A percentile compares a stretch with the other conserved stretches of the same genome.
Evolutionary conservation across 2,329 filamentous ascomycete species (phyloP).

Genomic region (Podosphaera xanthii): DNA sequence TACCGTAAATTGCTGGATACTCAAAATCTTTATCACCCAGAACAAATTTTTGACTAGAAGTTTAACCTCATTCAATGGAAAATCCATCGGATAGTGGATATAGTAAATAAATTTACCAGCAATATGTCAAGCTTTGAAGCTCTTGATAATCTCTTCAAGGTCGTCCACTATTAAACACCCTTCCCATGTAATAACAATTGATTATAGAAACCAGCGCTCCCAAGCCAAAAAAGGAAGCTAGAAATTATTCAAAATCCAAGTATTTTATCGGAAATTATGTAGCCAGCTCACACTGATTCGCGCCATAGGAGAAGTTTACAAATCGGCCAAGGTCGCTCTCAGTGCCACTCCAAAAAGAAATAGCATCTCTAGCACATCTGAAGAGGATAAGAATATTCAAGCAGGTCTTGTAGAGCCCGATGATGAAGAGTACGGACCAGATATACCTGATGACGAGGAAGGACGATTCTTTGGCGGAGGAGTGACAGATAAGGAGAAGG

Average conservation of each 20-base stretch:
- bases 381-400: slow-evolving; percentile 22
- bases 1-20: too few species aligned
- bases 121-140: slow-evolving; percentile 11
- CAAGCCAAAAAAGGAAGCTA: slow-evolving; percentile 36
- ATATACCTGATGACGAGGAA: slow-evolving; percentile 53
- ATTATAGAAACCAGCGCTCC: slow-evolving; percentile 15
- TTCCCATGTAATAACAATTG: slow-evolving; percentile 2
- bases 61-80: neutral
- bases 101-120: neutral
- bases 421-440: slow-evolving; percentile 30
- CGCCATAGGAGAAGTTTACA: slow-evolving; percentile 35
- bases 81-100: neutral
- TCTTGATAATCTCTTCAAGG: slow-evolving; percentile 13
- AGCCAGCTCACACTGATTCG: slow-evolving; percentile 3
- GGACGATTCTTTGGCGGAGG: slow-evolving; percentile 91
- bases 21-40: too few species aligned
- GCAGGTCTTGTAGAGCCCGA: slow-evolving; percentile 27
- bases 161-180: neutral
- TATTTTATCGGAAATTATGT: slow-evolving; percentile 18
- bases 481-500: slow-evolving; percentile 55
- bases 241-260: slow-evolving; percentile 39
- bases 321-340: slow-evolving; percentile 30
- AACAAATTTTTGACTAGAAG: too few species aligned
- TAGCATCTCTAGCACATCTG: slow-evolving; percentile 12
- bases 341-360: slow-evolving; percentile 20